A percentile compares a stretch with the other conserved stretches of the same genome.
phyloP scores from a whole-genome alignment of 164 flowering plant genomes.

The Euptelea pleiosperma region DNA sequence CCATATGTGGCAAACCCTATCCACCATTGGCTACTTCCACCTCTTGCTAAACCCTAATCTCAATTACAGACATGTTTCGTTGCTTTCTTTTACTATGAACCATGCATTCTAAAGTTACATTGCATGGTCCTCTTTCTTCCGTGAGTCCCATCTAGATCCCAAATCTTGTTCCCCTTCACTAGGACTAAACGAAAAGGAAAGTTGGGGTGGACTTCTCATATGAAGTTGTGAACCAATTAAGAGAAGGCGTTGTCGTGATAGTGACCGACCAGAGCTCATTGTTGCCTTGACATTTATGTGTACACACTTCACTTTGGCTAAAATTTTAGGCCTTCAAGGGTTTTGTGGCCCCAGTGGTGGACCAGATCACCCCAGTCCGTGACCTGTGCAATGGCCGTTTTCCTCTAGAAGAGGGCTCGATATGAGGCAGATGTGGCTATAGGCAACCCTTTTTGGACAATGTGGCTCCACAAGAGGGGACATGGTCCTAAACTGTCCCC shows the following conservation, averaged over 20 bases:
- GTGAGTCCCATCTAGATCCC: conserved; percentile 23
- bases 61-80: conserved; percentile 22
- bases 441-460: background rate
- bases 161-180: background rate
- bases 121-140: conserved; percentile 32
- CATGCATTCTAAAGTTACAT: conserved; percentile 38
- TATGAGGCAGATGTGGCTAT: too few relatives aligned
- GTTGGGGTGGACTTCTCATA: conserved; percentile 1
- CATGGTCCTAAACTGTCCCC: background rate
- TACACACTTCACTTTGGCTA: too few relatives aligned
- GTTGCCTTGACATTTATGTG: background rate
- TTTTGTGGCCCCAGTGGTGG: too few relatives aligned
- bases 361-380: too few relatives aligned
- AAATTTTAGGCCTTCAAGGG: too few relatives aligned
- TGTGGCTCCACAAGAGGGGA: background rate
- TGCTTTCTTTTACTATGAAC: conserved; percentile 42
- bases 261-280: background rate
- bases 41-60: conserved; percentile 4
- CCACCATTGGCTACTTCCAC: conserved; percentile 1
- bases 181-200: background rate
- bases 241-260: conserved; percentile 3
- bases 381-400: too few relatives aligned
- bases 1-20: background rate
- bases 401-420: too few relatives aligned
- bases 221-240: conserved; percentile 5